A percentile compares a stretch with the other conserved stretches of the same genome.
Evolutionary conservation across 139 green algal species (phyloP).

Genomic region (Picochlorum sp.): DNA sequence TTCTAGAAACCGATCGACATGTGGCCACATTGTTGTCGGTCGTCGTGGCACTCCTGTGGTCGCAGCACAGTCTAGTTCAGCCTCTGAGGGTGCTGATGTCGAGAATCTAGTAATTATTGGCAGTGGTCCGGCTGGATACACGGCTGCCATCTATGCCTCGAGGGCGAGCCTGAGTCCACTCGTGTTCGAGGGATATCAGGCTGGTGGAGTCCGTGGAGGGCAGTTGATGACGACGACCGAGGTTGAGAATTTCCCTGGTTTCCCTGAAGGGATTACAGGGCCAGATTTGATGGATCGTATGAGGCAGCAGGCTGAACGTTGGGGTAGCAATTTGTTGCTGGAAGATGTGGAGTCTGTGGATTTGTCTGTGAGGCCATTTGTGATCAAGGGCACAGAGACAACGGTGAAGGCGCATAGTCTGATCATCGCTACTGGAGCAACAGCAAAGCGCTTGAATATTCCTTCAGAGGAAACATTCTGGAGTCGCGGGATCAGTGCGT

Average conservation of each 20-base stretch:
- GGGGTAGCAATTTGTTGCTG: slow-evolving; percentile 78
- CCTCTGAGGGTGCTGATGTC: slow-evolving; percentile 5
- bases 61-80: no score
- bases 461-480: slow-evolving; percentile 86
- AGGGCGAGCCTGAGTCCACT: slow-evolving; percentile 87
- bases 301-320: slow-evolving; percentile 89
- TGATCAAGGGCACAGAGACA: slow-evolving; percentile 55
- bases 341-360: slow-evolving; percentile 94
- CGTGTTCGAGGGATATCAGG: slow-evolving; percentile 84
- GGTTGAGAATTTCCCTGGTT: slow-evolving; percentile 88
- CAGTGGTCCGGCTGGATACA: slow-evolving; percentile 77
- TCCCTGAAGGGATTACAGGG: slow-evolving; percentile 93
- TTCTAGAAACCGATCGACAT: no score
- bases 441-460: slow-evolving; percentile 75
- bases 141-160: slow-evolving; percentile 85
- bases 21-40: no score
- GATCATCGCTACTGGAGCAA: slow-evolving; percentile 94
- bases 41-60: no score
- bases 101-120: slow-evolving; percentile 80
- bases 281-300: slow-evolving; percentile 97
- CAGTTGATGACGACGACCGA: slow-evolving; percentile 97
- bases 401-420: slow-evolving; percentile 67
- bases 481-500: slow-evolving; percentile 75
- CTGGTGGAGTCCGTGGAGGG: slow-evolving; percentile 78
- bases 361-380: slow-evolving; percentile 67